Conservation (phyloP, 352 stramenopile genomes). For the Globisporangium barbulae region DNA sequence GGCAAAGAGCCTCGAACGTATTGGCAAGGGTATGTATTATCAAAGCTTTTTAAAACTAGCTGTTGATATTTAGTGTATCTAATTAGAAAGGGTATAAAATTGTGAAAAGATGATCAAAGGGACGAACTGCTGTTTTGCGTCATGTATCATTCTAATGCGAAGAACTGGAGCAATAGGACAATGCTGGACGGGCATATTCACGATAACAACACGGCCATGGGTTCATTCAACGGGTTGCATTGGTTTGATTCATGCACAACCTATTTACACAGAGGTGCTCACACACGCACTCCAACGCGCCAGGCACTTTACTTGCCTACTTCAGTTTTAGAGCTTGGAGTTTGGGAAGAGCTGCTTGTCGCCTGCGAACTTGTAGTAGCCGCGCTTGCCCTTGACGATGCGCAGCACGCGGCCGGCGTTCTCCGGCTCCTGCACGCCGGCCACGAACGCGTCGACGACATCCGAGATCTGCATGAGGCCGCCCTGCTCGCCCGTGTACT, state of each 20-base stretch:
- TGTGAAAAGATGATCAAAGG: background rate
- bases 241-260: background rate
- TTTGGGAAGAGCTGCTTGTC: conserved; percentile 69
- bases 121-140: background rate
- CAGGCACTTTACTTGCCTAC: background rate
- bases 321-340: conserved; percentile 35
- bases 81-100: background rate
- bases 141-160: too few species aligned
- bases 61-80: background rate
- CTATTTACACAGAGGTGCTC: background rate
- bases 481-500: conserved; percentile 57
- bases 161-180: too few species aligned
- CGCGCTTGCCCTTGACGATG: conserved; percentile 45
- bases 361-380: conserved; percentile 60
- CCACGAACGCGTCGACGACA: conserved; percentile 56
- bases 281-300: background rate
- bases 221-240: conserved; percentile 2
- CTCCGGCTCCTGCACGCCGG: conserved; percentile 42
- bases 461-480: conserved; percentile 34
- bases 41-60: too few species aligned
- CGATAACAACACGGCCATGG: background rate
- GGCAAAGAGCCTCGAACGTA: background rate
- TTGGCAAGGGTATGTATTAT: background rate
- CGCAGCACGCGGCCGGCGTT: conserved; percentile 61
- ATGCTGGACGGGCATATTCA: too few species aligned